Conservation (phyloP, 2,329 filamentous ascomycete genomes). For the Annulohypoxylon truncatum region DNA sequence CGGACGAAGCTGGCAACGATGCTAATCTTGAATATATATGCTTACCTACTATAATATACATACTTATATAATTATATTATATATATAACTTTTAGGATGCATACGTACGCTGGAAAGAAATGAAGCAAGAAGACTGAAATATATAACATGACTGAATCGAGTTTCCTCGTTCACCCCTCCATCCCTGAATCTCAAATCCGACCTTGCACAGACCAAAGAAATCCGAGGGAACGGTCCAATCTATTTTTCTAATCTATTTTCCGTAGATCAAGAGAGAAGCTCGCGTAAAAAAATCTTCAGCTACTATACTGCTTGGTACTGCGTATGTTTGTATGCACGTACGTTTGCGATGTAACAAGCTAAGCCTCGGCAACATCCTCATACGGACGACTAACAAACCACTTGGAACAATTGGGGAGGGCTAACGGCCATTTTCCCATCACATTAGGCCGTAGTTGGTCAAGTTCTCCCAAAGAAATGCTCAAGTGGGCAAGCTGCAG, state of each 20-base stretch:
- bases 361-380: background rate
- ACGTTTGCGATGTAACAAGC: background rate
- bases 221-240: background rate
- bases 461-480: background rate
- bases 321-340: background rate
- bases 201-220: background rate
- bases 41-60: background rate
- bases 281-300: background rate
- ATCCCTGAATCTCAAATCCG: background rate
- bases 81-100: no score
- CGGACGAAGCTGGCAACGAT: background rate
- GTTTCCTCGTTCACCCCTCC: background rate
- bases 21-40: background rate
- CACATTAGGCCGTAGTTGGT: background rate
- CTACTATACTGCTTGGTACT: no score
- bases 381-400: background rate
- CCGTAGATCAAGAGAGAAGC: conserved; percentile 2
- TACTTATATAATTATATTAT: background rate
- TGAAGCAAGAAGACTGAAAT: background rate
- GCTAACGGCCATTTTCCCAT: background rate
- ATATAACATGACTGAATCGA: background rate
- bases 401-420: background rate
- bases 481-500: background rate
- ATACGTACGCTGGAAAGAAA: background rate
- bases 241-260: conserved; percentile 5